Base-by-base conservation (phyloP, 768 basidiomycete genomes). In the Tricholoma flavovirens region DNA sequence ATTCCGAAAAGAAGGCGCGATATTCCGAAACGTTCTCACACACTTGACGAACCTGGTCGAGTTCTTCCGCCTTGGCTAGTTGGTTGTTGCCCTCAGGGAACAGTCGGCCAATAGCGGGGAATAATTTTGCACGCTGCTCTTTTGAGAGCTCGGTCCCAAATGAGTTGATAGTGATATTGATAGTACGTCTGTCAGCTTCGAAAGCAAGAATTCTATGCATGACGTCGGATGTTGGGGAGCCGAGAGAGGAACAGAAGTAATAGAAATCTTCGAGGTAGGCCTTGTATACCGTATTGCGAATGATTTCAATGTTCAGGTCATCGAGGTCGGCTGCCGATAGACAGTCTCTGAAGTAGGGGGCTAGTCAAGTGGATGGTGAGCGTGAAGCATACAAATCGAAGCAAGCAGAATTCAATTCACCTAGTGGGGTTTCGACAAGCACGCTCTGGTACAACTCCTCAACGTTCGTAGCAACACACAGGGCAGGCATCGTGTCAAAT, bases 101-200 rank as follows among this genome's bases (percentile, higher is more conserved):
- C 50, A 99, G 81, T 54, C 90, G 83, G 15, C 97, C 97, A 58
- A 98, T 90, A 14, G 88, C 79, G 5, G 97, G 97, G 81, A 96
- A 98, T 36, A 99, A 83, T 65, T 86, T 86, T 12, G 94, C 93
- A 33, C 97, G 89, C 62, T 92, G 88, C 67, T 99, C 97, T 71
- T 99, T 99, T 38, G 88, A 79, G 57, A 99, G 82, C 64, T 93
- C 93, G 4, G 97, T 98, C 57, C 88, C 88, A 74, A 98, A 96
- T 11, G 97, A 98, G 78, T 99, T 99, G 77, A 99, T 91, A 32
- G 97, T 97, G 72, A 99, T 98, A 77, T 98, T 99, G 70, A 98
- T 88, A 1, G 94, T 88, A 51, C 97, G 86, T 33, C 97, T 82
- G 74, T 99, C 97, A 24, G 96, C 97, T 76, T 99, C 97, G 66